These are phyloP conservation scores for Fusarium bactridioides DNA, from an alignment of 2,329 filamentous ascomycete species.

Conservation along the genomic window DNA sequence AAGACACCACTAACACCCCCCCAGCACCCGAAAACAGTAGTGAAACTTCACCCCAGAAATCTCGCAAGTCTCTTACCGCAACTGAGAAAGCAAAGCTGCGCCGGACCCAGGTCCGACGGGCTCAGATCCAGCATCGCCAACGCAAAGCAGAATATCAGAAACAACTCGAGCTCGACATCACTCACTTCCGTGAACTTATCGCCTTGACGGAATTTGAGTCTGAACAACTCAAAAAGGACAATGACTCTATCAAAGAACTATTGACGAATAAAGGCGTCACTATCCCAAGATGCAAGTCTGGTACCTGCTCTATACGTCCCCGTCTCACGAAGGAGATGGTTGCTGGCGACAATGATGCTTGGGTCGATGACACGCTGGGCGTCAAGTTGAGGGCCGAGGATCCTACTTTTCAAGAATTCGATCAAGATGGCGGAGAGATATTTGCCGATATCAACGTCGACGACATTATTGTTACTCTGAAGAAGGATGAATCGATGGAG, in stretches of 20 bases:
- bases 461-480: conserved; percentile 52
- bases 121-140: conserved; percentile 64
- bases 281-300: conserved; percentile 15
- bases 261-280: conserved; percentile 43
- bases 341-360: conserved; percentile 16
- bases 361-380: conserved; percentile 31
- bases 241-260: conserved; percentile 51
- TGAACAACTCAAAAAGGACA: conserved; percentile 50
- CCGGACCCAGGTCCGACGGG: conserved; percentile 60
- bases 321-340: neutral
- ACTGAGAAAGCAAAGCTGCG: conserved; percentile 56
- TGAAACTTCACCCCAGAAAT: conserved; percentile 24
- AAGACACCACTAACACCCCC: conserved; percentile 10
- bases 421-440: conserved; percentile 34
- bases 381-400: neutral
- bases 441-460: conserved; percentile 49
- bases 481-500: conserved; percentile 51
- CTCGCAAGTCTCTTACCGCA: conserved; percentile 30
- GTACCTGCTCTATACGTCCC: conserved; percentile 4
- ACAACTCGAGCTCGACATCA: conserved; percentile 61
- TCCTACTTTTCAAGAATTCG: neutral
- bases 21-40: conserved; percentile 24
- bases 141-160: conserved; percentile 64
- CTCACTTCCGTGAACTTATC: conserved; percentile 57
- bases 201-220: conserved; percentile 52